These are phyloP conservation scores for Calvatia gigantea DNA, from an alignment of 768 basidiomycete species.

Conservation along the genomic window DNA sequence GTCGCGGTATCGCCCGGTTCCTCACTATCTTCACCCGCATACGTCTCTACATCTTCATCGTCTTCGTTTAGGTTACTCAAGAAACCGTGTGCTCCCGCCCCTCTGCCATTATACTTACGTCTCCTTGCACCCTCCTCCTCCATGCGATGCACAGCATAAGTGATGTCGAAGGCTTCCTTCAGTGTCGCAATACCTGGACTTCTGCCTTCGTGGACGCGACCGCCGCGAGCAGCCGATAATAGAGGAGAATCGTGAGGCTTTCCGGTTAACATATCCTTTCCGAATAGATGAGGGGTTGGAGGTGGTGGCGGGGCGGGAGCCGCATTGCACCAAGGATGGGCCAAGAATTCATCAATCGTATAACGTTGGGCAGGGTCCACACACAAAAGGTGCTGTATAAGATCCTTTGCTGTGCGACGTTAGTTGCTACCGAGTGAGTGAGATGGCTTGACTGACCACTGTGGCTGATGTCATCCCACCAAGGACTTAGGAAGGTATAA, in stretches of 20 bases:
- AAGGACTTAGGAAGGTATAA: constrained; percentile 97
- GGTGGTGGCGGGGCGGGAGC: constrained; percentile 59
- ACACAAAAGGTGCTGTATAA: constrained; percentile 92
- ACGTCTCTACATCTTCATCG: constrained; percentile 55
- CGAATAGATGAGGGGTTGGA: constrained; percentile 57
- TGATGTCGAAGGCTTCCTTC: constrained; percentile 98
- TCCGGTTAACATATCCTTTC: constrained; percentile 31
- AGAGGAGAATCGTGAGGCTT: constrained; percentile 86
- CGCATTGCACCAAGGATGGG: constrained; percentile 92
- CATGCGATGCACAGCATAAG: constrained; percentile 99
- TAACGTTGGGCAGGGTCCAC: constrained; percentile 94
- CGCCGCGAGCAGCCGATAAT: constrained; percentile 73
- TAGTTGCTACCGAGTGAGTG: background rate
- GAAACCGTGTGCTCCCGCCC: constrained; percentile 73
- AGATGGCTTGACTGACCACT: constrained; percentile 48
- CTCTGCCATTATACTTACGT: constrained; percentile 75
- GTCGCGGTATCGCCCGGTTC: background rate
- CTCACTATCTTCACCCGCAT: constrained; percentile 27
- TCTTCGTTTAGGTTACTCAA: constrained; percentile 89
- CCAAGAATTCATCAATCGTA: constrained; percentile 96
- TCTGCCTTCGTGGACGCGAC: constrained; percentile 64
- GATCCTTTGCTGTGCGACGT: constrained; percentile 73
- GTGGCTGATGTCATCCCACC: constrained; percentile 96
- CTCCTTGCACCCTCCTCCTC: constrained; percentile 94
- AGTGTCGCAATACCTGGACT: constrained; percentile 91